Base-by-base conservation (phyloP, 805 yeast species). In the Barnettozyma sucrosica region DNA sequence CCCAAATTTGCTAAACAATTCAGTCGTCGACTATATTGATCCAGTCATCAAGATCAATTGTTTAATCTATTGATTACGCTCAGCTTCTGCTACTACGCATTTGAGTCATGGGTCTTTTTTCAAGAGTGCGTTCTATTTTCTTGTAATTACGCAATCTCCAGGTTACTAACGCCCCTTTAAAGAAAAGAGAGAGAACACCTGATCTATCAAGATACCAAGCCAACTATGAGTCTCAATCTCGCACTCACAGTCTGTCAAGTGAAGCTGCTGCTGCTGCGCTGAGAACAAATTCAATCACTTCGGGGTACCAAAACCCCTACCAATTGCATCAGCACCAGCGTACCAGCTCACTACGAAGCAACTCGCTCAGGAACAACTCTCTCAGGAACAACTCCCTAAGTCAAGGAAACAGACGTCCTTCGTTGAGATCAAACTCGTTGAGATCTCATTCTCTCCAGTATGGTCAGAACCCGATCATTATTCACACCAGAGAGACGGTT, bases 401-500 rank as follows among this genome's bases (percentile, higher is more conserved):
- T 16, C 30, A 34, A 16, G 43, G 43, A 11, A 21, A 36, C 40
- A 18, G 36, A 33, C 24, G 32, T 7, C 26, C 19, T 8, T 37
- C 38, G 14, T 44, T 38, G 6, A 38, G 49, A 26, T 24, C 50
- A 21, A 48, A 48, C 21, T 51, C 54, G n/a, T 30, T 49, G 23
- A 41, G 45, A n/a, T 34, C 51, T 48, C 10, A 49, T n/a, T 34
- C 49, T 21, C 14, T 45, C 37, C n/a, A 45, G 62, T n/a, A 14
- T 2, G 24, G 33, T 8, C 20, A 18, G 21, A 23, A 46, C 32
- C 54, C 58, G 38, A 51, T 69, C 24, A 69, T 76, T 7, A 70
- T 75, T 10, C 73, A 71, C 49, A 76, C 81, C 1, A 75, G 80
- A 10, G 74, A 71, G 52, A 76, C 76, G 24, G 67, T 67, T 47